Conservation (phyloP, 768 basidiomycete species). For the Porphyrellus cyaneotinctus region DNA sequence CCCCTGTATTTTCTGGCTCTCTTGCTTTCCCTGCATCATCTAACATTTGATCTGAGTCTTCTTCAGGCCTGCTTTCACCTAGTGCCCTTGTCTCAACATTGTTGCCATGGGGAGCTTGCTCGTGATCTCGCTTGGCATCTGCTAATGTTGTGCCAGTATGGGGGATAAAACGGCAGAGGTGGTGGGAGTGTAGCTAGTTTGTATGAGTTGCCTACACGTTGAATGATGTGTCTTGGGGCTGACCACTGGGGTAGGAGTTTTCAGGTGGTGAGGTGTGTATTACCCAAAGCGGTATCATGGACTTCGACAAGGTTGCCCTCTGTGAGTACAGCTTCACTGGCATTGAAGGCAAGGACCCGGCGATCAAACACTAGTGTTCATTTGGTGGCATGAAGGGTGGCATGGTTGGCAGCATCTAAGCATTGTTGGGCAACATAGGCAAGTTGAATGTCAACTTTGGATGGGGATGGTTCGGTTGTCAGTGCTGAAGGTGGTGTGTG, state of each 20-base stretch:
- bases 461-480: not conserved
- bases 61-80: no score
- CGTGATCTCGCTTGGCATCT: not conserved
- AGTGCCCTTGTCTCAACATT: no score
- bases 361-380: not conserved
- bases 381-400: not conserved
- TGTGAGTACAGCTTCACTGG: not conserved
- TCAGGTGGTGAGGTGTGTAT: constrained; percentile 19
- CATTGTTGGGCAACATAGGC: not conserved
- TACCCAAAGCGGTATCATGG: constrained; percentile 21
- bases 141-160: no score
- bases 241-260: constrained; percentile 35
- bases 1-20: not conserved
- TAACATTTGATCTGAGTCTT: no score
- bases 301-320: constrained; percentile 21
- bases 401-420: not conserved
- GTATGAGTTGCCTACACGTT: not conserved
- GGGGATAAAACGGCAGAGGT: no score
- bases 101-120: not conserved
- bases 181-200: not conserved
- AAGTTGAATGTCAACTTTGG: not conserved
- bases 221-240: constrained; percentile 15
- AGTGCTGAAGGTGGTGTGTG: not conserved
- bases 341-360: not conserved
- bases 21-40: not conserved